phyloP scores from a whole-genome alignment of 2,329 filamentous ascomycete species.

The Raffaelea deltoideospora region DNA sequence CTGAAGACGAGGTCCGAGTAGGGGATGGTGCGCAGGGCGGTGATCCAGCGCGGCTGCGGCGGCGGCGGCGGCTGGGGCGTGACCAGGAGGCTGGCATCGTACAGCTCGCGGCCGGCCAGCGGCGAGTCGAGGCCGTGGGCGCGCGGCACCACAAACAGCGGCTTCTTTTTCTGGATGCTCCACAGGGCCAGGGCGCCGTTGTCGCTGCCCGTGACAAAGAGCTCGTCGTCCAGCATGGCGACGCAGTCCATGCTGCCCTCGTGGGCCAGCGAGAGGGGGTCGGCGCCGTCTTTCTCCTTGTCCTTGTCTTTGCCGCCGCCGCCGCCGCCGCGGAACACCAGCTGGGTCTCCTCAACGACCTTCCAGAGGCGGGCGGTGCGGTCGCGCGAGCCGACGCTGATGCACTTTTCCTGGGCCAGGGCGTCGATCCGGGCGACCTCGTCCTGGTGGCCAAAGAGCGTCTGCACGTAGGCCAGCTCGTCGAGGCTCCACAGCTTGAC shows the following conservation, averaged over 20 bases:
- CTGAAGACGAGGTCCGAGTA: conserved; percentile 83
- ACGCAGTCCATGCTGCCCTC: conserved; percentile 87
- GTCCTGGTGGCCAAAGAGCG: conserved; percentile 91
- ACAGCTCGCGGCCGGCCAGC: conserved; percentile 41
- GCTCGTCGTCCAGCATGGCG: conserved; percentile 74
- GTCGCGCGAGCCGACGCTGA: conserved; percentile 82
- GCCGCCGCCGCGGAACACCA: conserved; percentile 83
- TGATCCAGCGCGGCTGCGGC: conserved; percentile 74
- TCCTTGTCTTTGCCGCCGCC: conserved; percentile 17
- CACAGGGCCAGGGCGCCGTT: conserved; percentile 78
- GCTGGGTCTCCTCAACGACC: conserved; percentile 84
- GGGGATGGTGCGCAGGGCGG: conserved; percentile 70
- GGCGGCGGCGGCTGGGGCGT: conserved; percentile 49
- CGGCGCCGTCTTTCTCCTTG: conserved; percentile 30
- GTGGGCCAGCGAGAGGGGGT: conserved; percentile 23
- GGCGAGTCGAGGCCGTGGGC: conserved; percentile 76
- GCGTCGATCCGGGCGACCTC: conserved; percentile 73
- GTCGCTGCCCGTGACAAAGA: conserved; percentile 87
- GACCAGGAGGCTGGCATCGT: conserved; percentile 51
- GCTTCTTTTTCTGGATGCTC: conserved; percentile 89
- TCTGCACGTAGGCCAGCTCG: conserved; percentile 87
- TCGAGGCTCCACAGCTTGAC: conserved; percentile 93
- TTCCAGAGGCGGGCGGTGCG: conserved; percentile 91
- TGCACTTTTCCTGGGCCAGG: conserved; percentile 71
- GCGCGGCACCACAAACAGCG: conserved; percentile 61